A percentile compares a stretch with the other conserved stretches of the same genome.
Conservation (phyloP, 2,329 filamentous ascomycete species). For the Alternaria gansuensis region DNA sequence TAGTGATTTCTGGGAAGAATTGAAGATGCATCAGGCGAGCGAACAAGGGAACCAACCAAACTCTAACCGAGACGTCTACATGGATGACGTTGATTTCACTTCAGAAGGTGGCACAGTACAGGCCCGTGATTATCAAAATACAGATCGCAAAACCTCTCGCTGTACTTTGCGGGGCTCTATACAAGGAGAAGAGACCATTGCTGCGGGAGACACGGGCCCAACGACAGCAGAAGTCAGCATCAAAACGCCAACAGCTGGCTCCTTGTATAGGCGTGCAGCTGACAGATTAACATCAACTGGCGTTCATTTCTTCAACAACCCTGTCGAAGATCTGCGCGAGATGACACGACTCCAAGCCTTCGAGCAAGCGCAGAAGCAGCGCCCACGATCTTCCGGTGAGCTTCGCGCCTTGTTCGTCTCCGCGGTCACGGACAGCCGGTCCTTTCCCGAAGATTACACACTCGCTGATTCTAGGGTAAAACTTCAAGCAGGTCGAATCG, state of each 20-base stretch:
- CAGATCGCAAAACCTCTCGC: no score
- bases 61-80: neutral
- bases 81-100: neutral
- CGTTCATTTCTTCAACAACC: constrained; percentile 1
- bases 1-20: no score
- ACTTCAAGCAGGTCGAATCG: constrained; percentile 1
- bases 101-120: neutral
- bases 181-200: rapidly evolving
- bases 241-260: neutral
- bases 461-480: neutral
- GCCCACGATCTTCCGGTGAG: neutral
- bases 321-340: neutral
- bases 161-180: neutral
- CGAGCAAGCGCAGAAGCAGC: neutral
- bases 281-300: neutral
- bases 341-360: neutral
- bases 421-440: neutral
- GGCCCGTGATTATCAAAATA: rapidly evolving
- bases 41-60: rapidly evolving
- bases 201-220: no score
- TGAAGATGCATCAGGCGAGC: neutral
- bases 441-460: neutral
- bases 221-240: rapidly evolving
- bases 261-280: neutral
- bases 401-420: neutral